Conservation (phyloP, 129 eudicot genomes). For the Tagetes patula region DNA sequence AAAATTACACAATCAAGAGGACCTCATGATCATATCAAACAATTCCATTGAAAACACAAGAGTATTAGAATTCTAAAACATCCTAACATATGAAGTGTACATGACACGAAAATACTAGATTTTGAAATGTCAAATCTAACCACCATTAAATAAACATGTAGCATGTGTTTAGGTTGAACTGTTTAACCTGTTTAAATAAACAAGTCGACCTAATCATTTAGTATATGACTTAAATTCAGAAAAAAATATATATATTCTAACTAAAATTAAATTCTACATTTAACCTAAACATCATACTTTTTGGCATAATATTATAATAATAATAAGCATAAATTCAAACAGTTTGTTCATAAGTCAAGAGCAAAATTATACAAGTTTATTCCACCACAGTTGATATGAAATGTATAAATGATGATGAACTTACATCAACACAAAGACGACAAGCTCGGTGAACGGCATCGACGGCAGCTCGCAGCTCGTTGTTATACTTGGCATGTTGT, state of each 20-base stretch:
- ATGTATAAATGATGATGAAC: not conserved
- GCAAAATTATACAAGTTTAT: too few species aligned
- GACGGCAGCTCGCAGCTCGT: conserved; percentile 73
- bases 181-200: not conserved
- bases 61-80: not conserved
- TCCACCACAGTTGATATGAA: not conserved
- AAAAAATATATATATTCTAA: too few species aligned
- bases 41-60: not conserved
- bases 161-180: not conserved
- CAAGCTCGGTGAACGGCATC: conserved; percentile 86
- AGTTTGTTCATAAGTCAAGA: too few species aligned
- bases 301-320: too few species aligned
- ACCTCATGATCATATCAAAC: not conserved
- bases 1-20: not conserved
- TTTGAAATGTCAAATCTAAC: not conserved
- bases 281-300: too few species aligned
- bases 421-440: conserved; percentile 80
- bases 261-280: too few species aligned
- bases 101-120: not conserved
- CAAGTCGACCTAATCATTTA: not conserved
- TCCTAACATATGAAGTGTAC: not conserved
- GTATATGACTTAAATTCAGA: too few species aligned
- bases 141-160: not conserved
- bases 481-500: conserved; percentile 64
- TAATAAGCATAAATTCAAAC: too few species aligned